Conservation (phyloP, 306 rosid genomes). For the Cicer arietinum region DNA sequence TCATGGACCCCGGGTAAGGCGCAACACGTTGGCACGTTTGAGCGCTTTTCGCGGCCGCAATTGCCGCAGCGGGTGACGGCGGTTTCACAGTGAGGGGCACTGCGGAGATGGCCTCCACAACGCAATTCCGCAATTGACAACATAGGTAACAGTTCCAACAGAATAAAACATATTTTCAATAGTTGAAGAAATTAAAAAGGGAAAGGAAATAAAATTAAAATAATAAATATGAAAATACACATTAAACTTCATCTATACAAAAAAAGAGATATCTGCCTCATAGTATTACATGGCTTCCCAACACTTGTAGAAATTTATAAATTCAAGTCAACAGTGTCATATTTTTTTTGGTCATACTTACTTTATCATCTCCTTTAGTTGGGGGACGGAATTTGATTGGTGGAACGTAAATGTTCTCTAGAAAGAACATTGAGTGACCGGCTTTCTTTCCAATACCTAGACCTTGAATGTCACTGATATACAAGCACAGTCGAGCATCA, state of each 20-base stretch:
- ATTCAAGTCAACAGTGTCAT: not conserved
- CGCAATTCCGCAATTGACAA: too few species aligned
- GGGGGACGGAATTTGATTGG: conserved; percentile 96
- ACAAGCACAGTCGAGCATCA: conserved; percentile 70
- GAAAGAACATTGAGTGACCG: conserved; percentile 80
- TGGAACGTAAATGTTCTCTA: conserved; percentile 82
- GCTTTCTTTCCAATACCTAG: conserved; percentile 70
- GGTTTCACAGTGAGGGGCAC: too few species aligned
- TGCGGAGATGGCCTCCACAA: too few species aligned
- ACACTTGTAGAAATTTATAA: not conserved
- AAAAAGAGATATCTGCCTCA: not conserved
- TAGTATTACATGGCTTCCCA: not conserved
- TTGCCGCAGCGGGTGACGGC: too few species aligned
- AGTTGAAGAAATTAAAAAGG: conserved; percentile 16
- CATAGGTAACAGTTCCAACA: not conserved
- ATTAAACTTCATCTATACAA: conserved; percentile 10
- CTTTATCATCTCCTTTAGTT: conserved; percentile 77
- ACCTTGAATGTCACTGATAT: conserved; percentile 72
- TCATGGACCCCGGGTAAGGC: too few species aligned
- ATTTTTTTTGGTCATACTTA: conserved; percentile 48
- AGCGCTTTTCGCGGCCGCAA: too few species aligned
- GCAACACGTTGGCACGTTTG: too few species aligned
- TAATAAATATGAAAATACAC: not conserved
- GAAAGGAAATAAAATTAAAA: not conserved
- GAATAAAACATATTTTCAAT: not conserved